Conservation (phyloP, 495 filamentous ascomycete species). For the Elasticomyces elasticus region DNA sequence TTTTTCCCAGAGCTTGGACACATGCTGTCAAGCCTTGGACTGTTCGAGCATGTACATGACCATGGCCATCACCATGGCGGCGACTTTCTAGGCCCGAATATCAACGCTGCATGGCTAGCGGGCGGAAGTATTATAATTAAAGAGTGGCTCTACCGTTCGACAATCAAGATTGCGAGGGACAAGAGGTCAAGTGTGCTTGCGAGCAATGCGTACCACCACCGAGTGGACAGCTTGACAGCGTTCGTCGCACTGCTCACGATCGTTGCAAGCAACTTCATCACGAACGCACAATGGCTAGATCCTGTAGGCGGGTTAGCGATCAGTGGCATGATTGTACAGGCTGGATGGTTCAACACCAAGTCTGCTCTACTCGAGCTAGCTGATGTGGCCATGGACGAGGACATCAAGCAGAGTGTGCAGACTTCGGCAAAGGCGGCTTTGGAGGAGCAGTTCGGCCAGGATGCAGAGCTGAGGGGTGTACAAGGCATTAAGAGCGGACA, state of each 20-base stretch:
- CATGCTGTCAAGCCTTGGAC: conserved; percentile 48
- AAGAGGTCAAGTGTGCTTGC: conserved; percentile 94
- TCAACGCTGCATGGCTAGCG: conserved; percentile 94
- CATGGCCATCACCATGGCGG: conserved; percentile 53
- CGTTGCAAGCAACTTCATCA: conserved; percentile 74
- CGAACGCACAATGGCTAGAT: conserved; percentile 81
- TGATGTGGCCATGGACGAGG: conserved; percentile 76
- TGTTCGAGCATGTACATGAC: conserved; percentile 50
- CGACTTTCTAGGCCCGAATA: conserved; percentile 58
- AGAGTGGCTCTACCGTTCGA: conserved; percentile 93
- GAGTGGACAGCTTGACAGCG: conserved; percentile 87
- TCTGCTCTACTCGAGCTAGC: conserved; percentile 76
- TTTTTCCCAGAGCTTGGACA: conserved; percentile 66
- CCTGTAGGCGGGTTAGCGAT: conserved; percentile 90
- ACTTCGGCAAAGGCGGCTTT: conserved; percentile 45
- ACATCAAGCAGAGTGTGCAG: conserved; percentile 61
- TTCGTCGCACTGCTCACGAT: conserved; percentile 85
- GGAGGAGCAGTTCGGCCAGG: conserved; percentile 24
- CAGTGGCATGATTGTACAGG: conserved; percentile 82
- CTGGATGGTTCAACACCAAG: conserved; percentile 76
- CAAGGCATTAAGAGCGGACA: conserved; percentile 88
- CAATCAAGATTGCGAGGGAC: conserved; percentile 94
- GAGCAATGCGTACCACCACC: conserved; percentile 92
- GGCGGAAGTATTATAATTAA: conserved; percentile 82
- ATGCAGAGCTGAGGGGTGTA: conserved; percentile 57